These are phyloP conservation scores for Peronospora destructor DNA, from an alignment of 352 stramenopile species.

Conservation along the genomic window DNA sequence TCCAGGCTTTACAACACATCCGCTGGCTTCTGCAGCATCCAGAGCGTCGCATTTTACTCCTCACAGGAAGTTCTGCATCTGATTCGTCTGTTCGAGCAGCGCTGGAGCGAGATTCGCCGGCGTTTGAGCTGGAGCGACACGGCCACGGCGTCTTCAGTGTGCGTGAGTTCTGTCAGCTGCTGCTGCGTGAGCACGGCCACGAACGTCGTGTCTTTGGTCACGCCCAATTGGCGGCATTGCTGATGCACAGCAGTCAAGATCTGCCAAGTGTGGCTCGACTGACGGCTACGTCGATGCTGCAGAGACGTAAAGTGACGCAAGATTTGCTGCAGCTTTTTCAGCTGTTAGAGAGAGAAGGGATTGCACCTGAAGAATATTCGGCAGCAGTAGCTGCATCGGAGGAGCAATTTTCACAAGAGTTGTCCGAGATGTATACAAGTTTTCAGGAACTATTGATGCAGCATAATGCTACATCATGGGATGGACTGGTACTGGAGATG, in stretches of 20 bases:
- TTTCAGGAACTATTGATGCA: constrained; percentile 50
- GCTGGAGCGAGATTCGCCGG: constrained; percentile 30
- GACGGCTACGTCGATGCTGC: constrained; percentile 39
- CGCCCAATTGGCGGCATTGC: constrained; percentile 39
- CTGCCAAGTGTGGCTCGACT: constrained; percentile 35
- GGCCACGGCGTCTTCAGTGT: constrained; percentile 52
- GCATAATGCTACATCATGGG: constrained; percentile 57
- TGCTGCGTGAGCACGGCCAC: constrained; percentile 53
- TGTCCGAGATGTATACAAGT: constrained; percentile 42
- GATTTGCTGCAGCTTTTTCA: constrained; percentile 71
- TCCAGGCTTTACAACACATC: constrained; percentile 27
- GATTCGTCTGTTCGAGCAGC: constrained; percentile 22
- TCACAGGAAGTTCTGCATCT: constrained; percentile 23
- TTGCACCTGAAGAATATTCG: constrained; percentile 37
- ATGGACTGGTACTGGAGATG: constrained; percentile 56
- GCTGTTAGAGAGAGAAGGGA: constrained; percentile 53
- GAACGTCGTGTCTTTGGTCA: constrained; percentile 45
- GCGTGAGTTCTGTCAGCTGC: constrained; percentile 57
- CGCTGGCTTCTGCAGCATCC: constrained; percentile 28
- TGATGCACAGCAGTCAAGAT: constrained; percentile 44
- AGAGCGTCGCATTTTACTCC: constrained; percentile 31
- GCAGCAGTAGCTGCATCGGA: constrained; percentile 10
- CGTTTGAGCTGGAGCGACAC: constrained; percentile 61
- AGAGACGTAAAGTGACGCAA: constrained; percentile 41
- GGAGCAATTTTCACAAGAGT: constrained; percentile 14